Evolutionary conservation across 1,139 yeast species (phyloP).

Genomic region (Suhomyces terraborum): DNA sequence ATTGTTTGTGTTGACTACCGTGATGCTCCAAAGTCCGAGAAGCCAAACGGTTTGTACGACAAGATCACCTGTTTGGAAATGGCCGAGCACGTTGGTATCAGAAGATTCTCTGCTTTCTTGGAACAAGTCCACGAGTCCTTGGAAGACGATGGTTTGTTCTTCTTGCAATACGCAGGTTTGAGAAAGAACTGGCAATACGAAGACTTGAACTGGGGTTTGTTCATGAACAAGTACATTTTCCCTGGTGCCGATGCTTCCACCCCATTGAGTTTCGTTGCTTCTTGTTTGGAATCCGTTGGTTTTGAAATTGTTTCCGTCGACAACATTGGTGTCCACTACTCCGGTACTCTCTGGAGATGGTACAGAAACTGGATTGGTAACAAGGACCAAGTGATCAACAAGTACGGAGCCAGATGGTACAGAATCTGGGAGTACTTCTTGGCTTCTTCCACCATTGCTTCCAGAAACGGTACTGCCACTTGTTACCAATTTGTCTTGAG

Average conservation of each 20-base stretch:
- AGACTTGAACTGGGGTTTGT: constrained; percentile 91
- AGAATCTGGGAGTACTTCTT: constrained; percentile 93
- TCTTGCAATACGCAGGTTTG: constrained; percentile 86
- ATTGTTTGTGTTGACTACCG: constrained; percentile 88
- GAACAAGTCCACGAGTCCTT: constrained; percentile 81
- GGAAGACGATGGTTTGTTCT: constrained; percentile 89
- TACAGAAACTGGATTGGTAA: constrained; percentile 92
- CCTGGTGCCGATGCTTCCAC: constrained; percentile 98
- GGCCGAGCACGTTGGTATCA: constrained; percentile 96
- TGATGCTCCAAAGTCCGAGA: constrained; percentile 75
- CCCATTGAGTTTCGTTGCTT: constrained; percentile 81
- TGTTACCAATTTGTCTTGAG: constrained; percentile 90
- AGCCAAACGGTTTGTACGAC: constrained; percentile 65
- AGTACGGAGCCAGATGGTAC: constrained; percentile 88
- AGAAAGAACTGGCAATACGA: constrained; percentile 95
- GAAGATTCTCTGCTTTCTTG: constrained; percentile 75
- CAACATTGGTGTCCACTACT: constrained; percentile 90
- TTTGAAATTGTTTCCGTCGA: constrained; percentile 84
- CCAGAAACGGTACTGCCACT: constrained; percentile 93
- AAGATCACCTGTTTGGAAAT: constrained; percentile 90
- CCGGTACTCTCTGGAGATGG: constrained; percentile 93
- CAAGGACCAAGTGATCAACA: constrained; percentile 72
- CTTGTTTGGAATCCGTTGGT: constrained; percentile 78
- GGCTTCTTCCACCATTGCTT: constrained; percentile 76
- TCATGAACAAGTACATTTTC: constrained; percentile 95